phyloP scores from a whole-genome alignment of 352 stramenopile species.

The Phytophthora tentaculata region DNA sequence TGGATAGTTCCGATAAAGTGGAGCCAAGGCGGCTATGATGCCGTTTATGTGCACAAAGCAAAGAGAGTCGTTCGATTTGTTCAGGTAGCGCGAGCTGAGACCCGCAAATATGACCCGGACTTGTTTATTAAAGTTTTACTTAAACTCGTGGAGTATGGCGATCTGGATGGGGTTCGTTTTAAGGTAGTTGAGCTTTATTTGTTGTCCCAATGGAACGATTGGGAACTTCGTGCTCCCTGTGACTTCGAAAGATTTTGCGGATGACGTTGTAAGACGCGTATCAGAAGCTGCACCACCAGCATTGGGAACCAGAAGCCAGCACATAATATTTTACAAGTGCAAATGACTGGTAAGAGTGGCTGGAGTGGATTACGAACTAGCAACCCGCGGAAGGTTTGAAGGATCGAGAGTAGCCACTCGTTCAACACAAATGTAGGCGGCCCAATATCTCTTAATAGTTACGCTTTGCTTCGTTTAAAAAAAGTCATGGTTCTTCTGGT shows the following conservation, averaged over 20 bases:
- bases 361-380: no score
- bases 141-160: background rate
- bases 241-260: background rate
- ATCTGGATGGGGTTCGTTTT: background rate
- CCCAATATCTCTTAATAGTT: no score
- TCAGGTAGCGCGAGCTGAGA: background rate
- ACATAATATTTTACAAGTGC: background rate
- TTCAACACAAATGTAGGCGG: no score
- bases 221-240: background rate
- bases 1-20: background rate
- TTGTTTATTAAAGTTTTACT: background rate
- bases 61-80: background rate
- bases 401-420: no score
- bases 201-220: background rate
- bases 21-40: background rate
- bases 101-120: background rate
- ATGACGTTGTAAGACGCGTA: background rate
- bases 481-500: no score
- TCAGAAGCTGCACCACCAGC: background rate
- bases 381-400: no score
- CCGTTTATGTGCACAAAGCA: background rate
- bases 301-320: background rate
- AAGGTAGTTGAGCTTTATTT: background rate
- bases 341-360: background rate
- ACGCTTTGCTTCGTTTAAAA: no score